Base-by-base conservation (phyloP, 2,329 filamentous ascomycete species). In the Pseudocercospora fuligena region DNA sequence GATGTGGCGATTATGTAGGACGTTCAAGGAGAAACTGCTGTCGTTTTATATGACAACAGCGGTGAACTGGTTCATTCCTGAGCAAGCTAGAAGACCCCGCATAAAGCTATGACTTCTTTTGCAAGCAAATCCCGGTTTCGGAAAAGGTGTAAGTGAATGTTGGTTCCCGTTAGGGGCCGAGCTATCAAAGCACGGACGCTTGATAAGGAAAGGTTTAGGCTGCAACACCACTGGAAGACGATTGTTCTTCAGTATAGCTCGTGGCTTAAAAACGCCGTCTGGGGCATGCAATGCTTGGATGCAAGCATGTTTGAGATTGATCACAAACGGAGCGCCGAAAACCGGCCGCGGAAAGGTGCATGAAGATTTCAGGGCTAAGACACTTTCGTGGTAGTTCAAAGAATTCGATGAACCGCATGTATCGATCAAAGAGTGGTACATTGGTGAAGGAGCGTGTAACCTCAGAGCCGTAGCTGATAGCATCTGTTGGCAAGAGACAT, bases 81-180 rank as follows among this genome's bases (percentile, higher is more conserved):
- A 56, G 51, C 23, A 31, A 33, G 14, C 51, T 31, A 56, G 51
- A 56, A 56, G 51, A 56, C 51, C 51, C 51, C 51, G 51, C 51
- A 9, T 51, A 25, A 14, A 51, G 47, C 47, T 56, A 27, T 27
- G 27, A 56, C 23, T 27, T 56, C 9, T 23, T 29, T 27, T 5
- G 27, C 51, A 56, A 56, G 51, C 51, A 31, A 31, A 14, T 16
- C 51, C 51, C 51, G 51, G 21, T 54, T 56, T 25, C 21, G 51
- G 14, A 16, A 19, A 43, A 56, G 51, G 51, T 27, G 23, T 29
- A 31, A 56, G 51, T 56, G 51, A 56, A 56, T 56, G 51, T 56
- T 56, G 27, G 23, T 56, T 56, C 51, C 51, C 51, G 27, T 33
- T 56, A 29, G 23, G 51, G 51, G 27, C 23, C 23, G 51, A 19